phyloP scores from a whole-genome alignment of 2,329 filamentous ascomycete species.

The Fusarium albidum region DNA sequence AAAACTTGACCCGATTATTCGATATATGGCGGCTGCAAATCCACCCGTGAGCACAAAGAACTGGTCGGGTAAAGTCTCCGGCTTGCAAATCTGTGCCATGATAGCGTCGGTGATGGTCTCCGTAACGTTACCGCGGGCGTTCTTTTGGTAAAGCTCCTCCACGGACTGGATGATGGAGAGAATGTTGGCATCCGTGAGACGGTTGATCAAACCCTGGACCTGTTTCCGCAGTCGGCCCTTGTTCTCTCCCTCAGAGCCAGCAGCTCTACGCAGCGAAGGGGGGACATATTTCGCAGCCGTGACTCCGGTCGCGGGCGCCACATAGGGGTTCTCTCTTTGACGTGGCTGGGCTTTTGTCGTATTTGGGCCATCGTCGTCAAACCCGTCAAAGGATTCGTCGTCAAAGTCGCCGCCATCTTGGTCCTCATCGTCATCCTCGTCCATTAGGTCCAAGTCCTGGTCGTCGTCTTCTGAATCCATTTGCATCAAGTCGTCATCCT shows the following conservation, averaged over 20 bases:
- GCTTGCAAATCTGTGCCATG: constrained; percentile 80
- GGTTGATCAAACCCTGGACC: constrained; percentile 88
- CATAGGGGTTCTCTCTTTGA: constrained; percentile 84
- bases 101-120: constrained; percentile 80
- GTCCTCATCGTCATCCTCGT: constrained; percentile 35
- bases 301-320: constrained; percentile 69
- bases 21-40: constrained; percentile 88
- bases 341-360: constrained; percentile 51
- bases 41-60: constrained; percentile 91
- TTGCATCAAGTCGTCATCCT: constrained; percentile 40
- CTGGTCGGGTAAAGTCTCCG: constrained; percentile 81
- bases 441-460: constrained; percentile 37
- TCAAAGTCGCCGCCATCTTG: constrained; percentile 42
- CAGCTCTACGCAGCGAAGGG: constrained; percentile 76
- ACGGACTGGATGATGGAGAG: constrained; percentile 83
- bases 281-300: constrained; percentile 81
- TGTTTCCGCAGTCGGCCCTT: constrained; percentile 77
- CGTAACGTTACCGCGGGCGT: constrained; percentile 89
- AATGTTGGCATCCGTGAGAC: constrained; percentile 90
- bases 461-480: constrained; percentile 25
- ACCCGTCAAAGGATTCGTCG: constrained; percentile 50
- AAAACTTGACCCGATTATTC: constrained; percentile 86
- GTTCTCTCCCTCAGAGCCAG: constrained; percentile 71
- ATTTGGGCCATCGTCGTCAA: constrained; percentile 45
- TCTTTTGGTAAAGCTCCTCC: constrained; percentile 82